phyloP scores from a whole-genome alignment of 225 moss, liverwort and hornwort species.

The Straminergon stramineum region DNA sequence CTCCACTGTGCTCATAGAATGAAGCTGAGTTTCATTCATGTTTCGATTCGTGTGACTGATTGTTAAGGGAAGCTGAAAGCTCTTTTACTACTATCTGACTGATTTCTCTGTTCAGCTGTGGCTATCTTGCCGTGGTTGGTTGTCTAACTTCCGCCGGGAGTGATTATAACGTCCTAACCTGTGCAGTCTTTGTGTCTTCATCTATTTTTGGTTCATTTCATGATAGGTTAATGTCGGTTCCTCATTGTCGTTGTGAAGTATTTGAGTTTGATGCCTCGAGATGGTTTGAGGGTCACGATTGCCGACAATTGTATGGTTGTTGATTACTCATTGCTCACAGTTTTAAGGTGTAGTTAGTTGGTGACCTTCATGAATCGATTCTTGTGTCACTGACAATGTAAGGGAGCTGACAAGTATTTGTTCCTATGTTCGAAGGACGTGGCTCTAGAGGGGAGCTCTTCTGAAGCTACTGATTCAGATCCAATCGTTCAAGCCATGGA shows the following conservation, averaged over 20 bases:
- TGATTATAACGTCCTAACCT: neutral
- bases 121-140: neutral
- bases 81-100: neutral
- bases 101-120: neutral
- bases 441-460: neutral
- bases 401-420: neutral
- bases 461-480: slow-evolving; percentile 4
- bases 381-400: neutral
- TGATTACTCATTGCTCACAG: neutral
- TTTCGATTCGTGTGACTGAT: neutral
- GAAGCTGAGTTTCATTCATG: neutral
- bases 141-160: neutral
- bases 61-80: neutral
- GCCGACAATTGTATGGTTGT: neutral
- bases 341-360: neutral
- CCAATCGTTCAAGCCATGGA: neutral
- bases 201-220: neutral
- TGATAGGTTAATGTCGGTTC: neutral
- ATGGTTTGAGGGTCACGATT: neutral
- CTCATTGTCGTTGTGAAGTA: neutral
- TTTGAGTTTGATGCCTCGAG: neutral
- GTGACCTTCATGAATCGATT: neutral
- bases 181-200: neutral
- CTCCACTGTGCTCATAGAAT: neutral
- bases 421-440: slow-evolving; percentile 12